Conservation (phyloP, 2,329 filamentous ascomycete species). For the Chalaropsis thielavioides region DNA sequence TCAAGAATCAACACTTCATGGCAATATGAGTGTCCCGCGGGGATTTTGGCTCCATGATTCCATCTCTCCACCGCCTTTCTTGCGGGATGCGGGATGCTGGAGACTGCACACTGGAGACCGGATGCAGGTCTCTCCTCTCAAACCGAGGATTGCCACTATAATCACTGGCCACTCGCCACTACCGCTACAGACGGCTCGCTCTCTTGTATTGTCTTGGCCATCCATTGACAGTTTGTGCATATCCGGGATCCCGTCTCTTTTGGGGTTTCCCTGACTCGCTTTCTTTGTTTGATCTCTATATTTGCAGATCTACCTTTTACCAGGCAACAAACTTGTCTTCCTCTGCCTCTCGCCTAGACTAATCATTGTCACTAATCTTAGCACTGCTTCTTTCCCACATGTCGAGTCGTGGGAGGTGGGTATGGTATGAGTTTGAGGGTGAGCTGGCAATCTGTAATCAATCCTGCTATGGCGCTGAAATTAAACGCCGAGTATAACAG, state of each 20-base stretch:
- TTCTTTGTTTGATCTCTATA: background rate
- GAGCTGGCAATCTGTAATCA: constrained; percentile 6
- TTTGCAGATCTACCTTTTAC: background rate
- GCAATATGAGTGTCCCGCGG: background rate
- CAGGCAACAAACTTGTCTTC: background rate
- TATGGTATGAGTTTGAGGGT: background rate
- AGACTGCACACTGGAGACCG: no score
- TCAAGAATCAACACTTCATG: background rate
- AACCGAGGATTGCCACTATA: background rate
- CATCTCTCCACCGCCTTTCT: background rate
- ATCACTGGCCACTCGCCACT: no score
- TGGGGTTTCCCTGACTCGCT: background rate
- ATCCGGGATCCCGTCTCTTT: background rate
- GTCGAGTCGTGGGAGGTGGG: no score
- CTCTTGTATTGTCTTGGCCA: background rate
- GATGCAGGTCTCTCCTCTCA: constrained; percentile 4
- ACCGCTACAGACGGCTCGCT: no score
- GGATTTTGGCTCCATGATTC: background rate
- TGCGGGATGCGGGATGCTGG: background rate
- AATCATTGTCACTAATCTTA: background rate
- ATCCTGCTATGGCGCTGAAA: background rate
- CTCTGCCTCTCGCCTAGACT: no score
- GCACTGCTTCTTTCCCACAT: background rate
- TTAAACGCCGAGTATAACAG: background rate
- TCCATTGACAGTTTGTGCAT: background rate